Evolutionary conservation across 73 alveolate species (phyloP).

Genomic region (Stentor roeselii): DNA sequence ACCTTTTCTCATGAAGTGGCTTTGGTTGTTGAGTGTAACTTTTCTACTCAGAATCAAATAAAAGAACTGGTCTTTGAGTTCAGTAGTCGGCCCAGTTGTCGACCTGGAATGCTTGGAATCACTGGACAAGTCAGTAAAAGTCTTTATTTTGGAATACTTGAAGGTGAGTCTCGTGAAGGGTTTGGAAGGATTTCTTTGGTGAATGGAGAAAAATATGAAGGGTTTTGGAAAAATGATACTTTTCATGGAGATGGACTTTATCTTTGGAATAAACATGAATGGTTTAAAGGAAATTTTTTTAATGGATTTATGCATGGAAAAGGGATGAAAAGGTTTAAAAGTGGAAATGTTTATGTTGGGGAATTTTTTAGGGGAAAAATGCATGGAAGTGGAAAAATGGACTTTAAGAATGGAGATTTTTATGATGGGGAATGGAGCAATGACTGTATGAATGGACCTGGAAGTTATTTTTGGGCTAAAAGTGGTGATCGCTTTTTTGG

Average conservation of each 20-base stretch:
- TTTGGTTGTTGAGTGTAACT: not conserved
- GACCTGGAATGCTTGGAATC: no score
- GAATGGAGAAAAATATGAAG: not conserved
- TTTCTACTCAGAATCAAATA: not conserved
- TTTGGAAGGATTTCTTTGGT: not conserved
- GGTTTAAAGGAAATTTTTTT: not conserved
- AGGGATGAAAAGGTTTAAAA: not conserved
- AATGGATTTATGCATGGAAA: not conserved
- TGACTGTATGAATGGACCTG: conserved; percentile 13
- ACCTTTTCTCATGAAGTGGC: not conserved
- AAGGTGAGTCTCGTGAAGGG: not conserved
- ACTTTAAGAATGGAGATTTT: conserved; percentile 33
- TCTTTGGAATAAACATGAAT: not conserved
- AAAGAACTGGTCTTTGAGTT: no score
- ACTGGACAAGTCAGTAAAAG: not conserved
- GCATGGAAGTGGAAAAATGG: conserved; percentile 36
- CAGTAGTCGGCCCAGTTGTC: not conserved
- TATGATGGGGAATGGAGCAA: conserved; percentile 41
- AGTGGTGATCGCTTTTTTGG: not conserved
- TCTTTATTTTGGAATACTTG: not conserved
- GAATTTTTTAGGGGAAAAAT: conserved; percentile 29
- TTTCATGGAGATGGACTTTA: not conserved
- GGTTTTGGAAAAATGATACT: not conserved
- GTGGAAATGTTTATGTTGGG: conserved; percentile 30
- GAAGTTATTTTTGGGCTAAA: not conserved